Evolutionary conservation across 2,329 filamentous ascomycete species (phyloP).

Genomic region (Sclerotinia nivalis): DNA sequence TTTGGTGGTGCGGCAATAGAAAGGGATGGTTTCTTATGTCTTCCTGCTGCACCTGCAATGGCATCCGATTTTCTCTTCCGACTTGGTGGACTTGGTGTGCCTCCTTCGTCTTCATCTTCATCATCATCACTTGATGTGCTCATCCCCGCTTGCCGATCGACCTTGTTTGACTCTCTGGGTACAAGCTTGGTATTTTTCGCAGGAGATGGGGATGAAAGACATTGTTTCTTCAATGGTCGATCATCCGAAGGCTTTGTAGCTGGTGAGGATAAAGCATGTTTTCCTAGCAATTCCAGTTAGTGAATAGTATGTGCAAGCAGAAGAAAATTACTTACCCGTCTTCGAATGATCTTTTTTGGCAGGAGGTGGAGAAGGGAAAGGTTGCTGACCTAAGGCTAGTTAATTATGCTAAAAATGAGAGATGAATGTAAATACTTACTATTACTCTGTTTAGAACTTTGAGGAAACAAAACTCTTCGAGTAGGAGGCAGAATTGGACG

Average conservation of each 20-base stretch:
- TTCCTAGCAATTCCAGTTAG: neutral
- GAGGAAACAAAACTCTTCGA: neutral
- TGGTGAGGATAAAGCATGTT: neutral
- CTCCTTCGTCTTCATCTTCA: neutral
- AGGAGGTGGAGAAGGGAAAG: neutral
- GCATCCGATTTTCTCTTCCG: neutral
- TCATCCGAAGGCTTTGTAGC: neutral
- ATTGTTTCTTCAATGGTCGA: neutral
- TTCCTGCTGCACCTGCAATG: neutral
- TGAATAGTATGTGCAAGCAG: neutral
- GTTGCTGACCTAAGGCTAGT: neutral
- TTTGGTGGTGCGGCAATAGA: neutral
- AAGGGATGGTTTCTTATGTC: neutral
- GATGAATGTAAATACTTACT: neutral
- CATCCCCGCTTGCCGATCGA: too few relatives aligned
- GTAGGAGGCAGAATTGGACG: neutral
- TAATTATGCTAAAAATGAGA: too few relatives aligned
- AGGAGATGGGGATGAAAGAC: neutral
- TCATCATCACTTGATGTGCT: neutral
- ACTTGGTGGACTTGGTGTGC: neutral
- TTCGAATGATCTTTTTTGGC: neutral
- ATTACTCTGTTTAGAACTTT: neutral
- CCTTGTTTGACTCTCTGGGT: neutral
- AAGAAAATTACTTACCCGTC: neutral
- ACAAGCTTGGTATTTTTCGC: neutral